These are phyloP conservation scores for Achaetomiella virescens DNA, from an alignment of 495 filamentous ascomycete genomes.

Conservation along the genomic window DNA sequence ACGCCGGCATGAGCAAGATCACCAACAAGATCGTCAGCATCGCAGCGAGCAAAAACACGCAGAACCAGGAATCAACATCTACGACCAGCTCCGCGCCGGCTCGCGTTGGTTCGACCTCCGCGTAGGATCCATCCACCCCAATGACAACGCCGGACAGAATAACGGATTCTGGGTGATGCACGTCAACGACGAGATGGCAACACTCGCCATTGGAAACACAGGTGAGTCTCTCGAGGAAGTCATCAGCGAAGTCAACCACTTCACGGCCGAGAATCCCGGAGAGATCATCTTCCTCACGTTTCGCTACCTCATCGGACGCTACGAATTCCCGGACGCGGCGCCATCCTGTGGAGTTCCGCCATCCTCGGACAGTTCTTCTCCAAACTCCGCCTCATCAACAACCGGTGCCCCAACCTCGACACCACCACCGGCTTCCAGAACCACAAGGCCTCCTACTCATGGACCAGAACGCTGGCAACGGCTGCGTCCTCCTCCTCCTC, in stretches of 20 bases:
- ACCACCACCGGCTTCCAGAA: conserved; percentile 17
- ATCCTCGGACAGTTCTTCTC: conserved; percentile 18
- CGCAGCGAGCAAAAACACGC: conserved; percentile 20
- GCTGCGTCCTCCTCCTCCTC: conserved; percentile 20
- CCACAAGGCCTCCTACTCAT: conserved; percentile 16
- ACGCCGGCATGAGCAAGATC: conserved; percentile 29
- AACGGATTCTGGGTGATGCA: conserved; percentile 21
- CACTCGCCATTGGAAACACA: conserved; percentile 20
- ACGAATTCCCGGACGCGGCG: conserved; percentile 17
- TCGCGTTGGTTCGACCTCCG: conserved; percentile 31
- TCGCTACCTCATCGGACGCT: conserved; percentile 22
- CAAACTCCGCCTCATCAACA: conserved; percentile 17
- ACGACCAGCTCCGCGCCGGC: conserved; percentile 25
- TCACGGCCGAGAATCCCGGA: conserved; percentile 27
- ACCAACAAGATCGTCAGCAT: conserved; percentile 16
- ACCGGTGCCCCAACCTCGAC: conserved; percentile 20
- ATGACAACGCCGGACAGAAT: conserved; percentile 1
- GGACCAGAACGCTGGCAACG: conserved; percentile 19
- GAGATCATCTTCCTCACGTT: conserved; percentile 31
- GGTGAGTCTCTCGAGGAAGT: conserved; percentile 26
- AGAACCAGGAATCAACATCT: conserved; percentile 28
- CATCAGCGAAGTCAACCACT: conserved; percentile 28
- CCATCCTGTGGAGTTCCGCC: conserved; percentile 13
- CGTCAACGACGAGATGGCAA: conserved; percentile 13
- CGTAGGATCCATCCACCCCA: conserved; percentile 15